Evolutionary conservation across 2,329 filamentous ascomycete genomes (phyloP).

Genomic region (Mariannaea sp.): DNA sequence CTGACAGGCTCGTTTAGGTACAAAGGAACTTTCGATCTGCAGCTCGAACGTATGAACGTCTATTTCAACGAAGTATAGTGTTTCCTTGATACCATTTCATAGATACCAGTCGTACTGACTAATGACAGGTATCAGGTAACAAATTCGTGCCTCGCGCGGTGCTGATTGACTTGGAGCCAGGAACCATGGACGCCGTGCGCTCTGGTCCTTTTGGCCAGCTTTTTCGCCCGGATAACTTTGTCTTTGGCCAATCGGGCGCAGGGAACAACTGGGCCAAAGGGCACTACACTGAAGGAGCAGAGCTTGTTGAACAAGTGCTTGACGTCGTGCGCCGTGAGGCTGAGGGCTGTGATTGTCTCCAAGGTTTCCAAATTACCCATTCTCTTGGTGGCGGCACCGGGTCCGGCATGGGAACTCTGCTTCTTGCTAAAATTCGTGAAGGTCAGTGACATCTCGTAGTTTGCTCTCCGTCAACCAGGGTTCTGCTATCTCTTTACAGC

Average conservation of each 20-base stretch:
- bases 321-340: slow-evolving; percentile 99
- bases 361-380: slow-evolving; percentile 99
- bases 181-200: slow-evolving; percentile 99
- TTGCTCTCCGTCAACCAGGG: too few species aligned
- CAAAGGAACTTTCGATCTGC: slow-evolving; percentile 97
- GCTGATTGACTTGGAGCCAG: slow-evolving; percentile 98
- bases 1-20: too few species aligned
- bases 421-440: slow-evolving; percentile 99
- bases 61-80: slow-evolving; percentile 85
- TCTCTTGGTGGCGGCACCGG: slow-evolving; percentile 99
- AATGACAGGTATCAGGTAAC: slow-evolving; percentile 77
- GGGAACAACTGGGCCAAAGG: slow-evolving; percentile 99
- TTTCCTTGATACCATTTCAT: not conserved
- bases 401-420: slow-evolving; percentile 99
- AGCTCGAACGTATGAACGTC: slow-evolving; percentile 99
- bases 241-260: slow-evolving; percentile 98
- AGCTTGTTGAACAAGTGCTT: slow-evolving; percentile 96
- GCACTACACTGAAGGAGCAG: slow-evolving; percentile 99
- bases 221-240: slow-evolving; percentile 99
- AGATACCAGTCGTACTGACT: not conserved
- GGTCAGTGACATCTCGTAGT: too few species aligned
- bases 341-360: slow-evolving; percentile 98
- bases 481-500: too few species aligned
- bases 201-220: slow-evolving; percentile 97
- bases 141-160: slow-evolving; percentile 99